Percentiles rank a stretch among this genome's conserved stretches.
phyloP scores from a whole-genome alignment of 441 rosid species.

The Arabidopsis lyrata region DNA sequence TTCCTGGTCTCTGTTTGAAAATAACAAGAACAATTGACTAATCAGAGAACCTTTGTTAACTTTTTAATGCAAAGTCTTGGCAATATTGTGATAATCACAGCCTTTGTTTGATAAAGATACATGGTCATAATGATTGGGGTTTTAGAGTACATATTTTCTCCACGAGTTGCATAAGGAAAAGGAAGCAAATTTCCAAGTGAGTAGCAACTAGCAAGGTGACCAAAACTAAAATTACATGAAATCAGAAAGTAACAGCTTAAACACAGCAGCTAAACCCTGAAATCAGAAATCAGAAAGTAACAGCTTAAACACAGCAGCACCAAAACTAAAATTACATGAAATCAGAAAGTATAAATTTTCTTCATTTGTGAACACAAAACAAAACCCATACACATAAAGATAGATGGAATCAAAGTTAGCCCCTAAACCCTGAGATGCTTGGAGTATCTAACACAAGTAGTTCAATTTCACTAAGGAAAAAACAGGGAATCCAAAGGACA shows the following conservation, averaged over 20 bases:
- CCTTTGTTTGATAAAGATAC: neutral
- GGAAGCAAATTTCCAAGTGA: neutral
- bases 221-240: neutral
- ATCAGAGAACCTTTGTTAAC: neutral
- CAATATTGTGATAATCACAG: neutral
- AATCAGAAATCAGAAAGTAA: constrained; percentile 21
- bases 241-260: constrained; percentile 19
- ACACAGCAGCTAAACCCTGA: constrained; percentile 17
- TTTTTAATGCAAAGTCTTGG: neutral
- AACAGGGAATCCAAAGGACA: constrained; percentile 18
- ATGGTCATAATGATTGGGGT: constrained; percentile 4
- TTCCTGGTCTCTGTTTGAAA: constrained; percentile 60
- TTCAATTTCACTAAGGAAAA: too few species aligned
- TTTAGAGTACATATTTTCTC: constrained; percentile 7
- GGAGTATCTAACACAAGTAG: constrained; percentile 10
- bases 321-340: too few species aligned
- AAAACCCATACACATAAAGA: constrained; percentile 16
- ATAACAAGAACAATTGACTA: constrained; percentile 9
- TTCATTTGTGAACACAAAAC: constrained; percentile 27
- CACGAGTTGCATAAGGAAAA: neutral
- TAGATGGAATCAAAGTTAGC: constrained; percentile 21
- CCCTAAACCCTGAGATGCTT: constrained; percentile 25
- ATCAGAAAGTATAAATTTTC: constrained; percentile 14
- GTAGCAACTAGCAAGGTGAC: neutral
- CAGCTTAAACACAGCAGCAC: constrained; percentile 12